Percentiles rank a stretch among this genome's conserved stretches.
Conservation (phyloP, 345 rosid species). For the Salix koriyanagi region DNA sequence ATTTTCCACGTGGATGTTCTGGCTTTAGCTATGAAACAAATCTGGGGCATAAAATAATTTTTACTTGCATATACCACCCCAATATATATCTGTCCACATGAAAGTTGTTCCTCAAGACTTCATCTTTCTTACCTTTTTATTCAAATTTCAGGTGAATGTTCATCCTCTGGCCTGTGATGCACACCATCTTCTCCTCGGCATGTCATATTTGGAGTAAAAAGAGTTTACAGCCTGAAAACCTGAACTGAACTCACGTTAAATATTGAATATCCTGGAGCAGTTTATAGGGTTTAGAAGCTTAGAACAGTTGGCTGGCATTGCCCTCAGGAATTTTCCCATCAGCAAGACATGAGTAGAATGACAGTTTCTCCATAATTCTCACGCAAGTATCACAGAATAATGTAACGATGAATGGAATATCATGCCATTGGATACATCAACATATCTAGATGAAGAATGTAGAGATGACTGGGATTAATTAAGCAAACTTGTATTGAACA, state of each 20-base stretch:
- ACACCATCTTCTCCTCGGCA: constrained; percentile 36
- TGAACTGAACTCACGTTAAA: background rate
- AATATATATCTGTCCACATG: constrained; percentile 14
- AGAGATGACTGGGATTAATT: background rate
- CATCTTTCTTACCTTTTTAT: constrained; percentile 10
- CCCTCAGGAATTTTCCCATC: background rate
- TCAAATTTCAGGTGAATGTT: constrained; percentile 7
- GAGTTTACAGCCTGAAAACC: constrained; percentile 28
- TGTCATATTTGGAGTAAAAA: constrained; percentile 36
- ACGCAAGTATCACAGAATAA: background rate
- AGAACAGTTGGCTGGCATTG: background rate
- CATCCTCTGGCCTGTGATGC: constrained; percentile 5
- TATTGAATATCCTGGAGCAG: background rate
- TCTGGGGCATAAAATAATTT: constrained; percentile 22
- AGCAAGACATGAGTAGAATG: background rate
- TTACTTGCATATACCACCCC: constrained; percentile 16
- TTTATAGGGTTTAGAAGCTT: background rate
- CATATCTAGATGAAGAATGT: background rate
- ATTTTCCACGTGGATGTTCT: background rate
- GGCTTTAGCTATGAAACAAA: background rate
- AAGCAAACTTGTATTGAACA: background rate
- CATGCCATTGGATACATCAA: background rate
- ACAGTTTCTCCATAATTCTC: background rate
- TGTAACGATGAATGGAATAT: background rate
- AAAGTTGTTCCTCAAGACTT: constrained; percentile 1